Base-by-base conservation (phyloP, 306 rosid genomes). In the Dryas octopetala region DNA sequence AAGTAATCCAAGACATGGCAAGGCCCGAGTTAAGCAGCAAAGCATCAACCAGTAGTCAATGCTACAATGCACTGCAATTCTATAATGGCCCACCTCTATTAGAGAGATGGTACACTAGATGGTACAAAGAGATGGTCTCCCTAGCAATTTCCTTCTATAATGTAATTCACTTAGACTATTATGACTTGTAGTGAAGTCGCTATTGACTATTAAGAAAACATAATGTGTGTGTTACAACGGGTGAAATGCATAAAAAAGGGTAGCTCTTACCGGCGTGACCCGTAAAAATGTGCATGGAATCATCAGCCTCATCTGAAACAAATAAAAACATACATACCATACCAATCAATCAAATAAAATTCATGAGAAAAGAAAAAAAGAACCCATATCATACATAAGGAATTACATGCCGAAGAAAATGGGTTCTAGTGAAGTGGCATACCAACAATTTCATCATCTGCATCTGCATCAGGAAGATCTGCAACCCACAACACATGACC, bases 261-360 rank as follows among this genome's bases (percentile, higher is more conserved):
- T 14, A 60, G 1, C 58, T 45, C 58, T 82, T 78, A 94, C 98
- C 97, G 0, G 70, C 81, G 75, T 95, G 98, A 40, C 96, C 97
- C 4, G 96, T 90, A 81, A 92, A 95, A 41, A 66, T 85, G 79
- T 95, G 97, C 50, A 84, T 51, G 15, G 94, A 87, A 81, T 91
- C 93, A 82, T 90, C 95, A 9, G 53, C 71, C 74, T 84, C 97
- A 67, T 90, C 98, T 88, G 90, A 62, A 88, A 65, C 48, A 2
- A 81, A 19, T 43, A 60, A 66, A 66, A 83, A 5, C 38, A 82
- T 23, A 23, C 59, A 40, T 23, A 23, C 23, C 52, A 66, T 11
- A 66, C 71, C 57, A 68, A 61, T 38, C 66, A 40, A 64, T 79
- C 52, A 13, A 54, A 62, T 44, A 23, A 5, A 7, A 59, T 4